phyloP scores from a whole-genome alignment of 2,329 filamentous ascomycete genomes.

The Esteya vermicola region DNA sequence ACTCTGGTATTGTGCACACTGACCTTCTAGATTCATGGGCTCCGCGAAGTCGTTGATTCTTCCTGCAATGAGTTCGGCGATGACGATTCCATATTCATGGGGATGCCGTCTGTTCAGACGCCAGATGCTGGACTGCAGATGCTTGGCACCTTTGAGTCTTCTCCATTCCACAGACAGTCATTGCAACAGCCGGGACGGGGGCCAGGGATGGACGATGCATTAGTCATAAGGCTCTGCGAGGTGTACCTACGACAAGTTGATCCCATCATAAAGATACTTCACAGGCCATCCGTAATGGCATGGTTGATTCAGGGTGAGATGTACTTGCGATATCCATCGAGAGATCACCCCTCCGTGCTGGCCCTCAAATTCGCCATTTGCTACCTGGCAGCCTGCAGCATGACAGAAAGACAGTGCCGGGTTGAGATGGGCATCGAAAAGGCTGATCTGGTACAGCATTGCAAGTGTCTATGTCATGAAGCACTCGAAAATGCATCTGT shows the following conservation, averaged over 20 bases:
- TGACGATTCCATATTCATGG: neutral
- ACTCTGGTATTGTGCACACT: neutral
- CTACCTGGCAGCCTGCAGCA: slow-evolving; percentile 1
- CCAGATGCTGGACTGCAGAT: neutral
- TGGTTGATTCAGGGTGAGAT: slow-evolving; percentile 11
- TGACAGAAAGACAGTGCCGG: slow-evolving; percentile 2
- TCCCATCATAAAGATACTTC: slow-evolving; percentile 14
- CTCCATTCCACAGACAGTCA: neutral
- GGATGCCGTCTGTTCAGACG: neutral
- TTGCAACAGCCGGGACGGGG: no score
- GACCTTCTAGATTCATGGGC: neutral
- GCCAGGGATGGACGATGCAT: neutral
- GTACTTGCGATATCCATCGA: slow-evolving; percentile 13
- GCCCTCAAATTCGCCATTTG: neutral
- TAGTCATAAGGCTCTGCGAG: slow-evolving; percentile 7
- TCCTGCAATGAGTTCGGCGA: neutral
- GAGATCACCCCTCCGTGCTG: slow-evolving; percentile 6
- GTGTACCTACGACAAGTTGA: slow-evolving; percentile 13
- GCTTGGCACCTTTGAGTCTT: neutral
- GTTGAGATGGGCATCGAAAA: neutral
- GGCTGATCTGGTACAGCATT: neutral
- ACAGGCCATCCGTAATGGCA: slow-evolving; percentile 10
- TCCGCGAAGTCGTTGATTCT: neutral
- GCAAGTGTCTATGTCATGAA: slow-evolving; percentile 9
- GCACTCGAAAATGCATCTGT: slow-evolving; percentile 12